These are phyloP conservation scores for Podila epigama DNA, from an alignment of 192 early-diverging fungal species.

Conservation along the genomic window DNA sequence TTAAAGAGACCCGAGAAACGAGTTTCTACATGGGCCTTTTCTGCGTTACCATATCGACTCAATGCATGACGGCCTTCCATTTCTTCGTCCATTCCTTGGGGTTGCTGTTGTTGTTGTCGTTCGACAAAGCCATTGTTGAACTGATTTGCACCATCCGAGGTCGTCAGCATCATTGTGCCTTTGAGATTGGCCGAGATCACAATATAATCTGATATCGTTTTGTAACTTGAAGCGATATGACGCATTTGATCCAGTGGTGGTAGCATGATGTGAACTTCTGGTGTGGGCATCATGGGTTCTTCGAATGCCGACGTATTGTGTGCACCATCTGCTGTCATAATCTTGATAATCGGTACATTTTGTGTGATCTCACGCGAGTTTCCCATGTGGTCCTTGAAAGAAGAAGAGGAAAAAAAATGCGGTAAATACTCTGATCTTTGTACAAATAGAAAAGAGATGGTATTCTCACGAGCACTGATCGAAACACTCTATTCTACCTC, in stretches of 20 bases:
- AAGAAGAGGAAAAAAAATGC: background rate
- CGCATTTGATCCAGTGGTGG: constrained; percentile 73
- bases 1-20: constrained; percentile 26
- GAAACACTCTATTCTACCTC: constrained; percentile 47
- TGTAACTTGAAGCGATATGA: constrained; percentile 72
- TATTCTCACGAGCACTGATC: constrained; percentile 1
- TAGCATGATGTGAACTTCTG: constrained; percentile 80
- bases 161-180: constrained; percentile 72
- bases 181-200: constrained; percentile 73
- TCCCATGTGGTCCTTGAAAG: constrained; percentile 17
- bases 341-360: constrained; percentile 36
- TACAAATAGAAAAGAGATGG: constrained; percentile 47
- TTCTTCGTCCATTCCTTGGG: constrained; percentile 13
- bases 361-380: constrained; percentile 21
- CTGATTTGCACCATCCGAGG: constrained; percentile 68
- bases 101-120: constrained; percentile 60
- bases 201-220: constrained; percentile 64
- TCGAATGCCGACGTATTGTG: constrained; percentile 24
- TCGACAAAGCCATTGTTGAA: constrained; percentile 40
- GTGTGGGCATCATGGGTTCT: constrained; percentile 56
- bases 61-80: no score
- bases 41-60: constrained; percentile 37
- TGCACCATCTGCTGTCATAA: constrained; percentile 24
- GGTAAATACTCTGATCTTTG: no score
- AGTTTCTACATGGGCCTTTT: constrained; percentile 31